Base-by-base conservation (phyloP, 106 monocot genomes). In the Narthecium ossifragum region DNA sequence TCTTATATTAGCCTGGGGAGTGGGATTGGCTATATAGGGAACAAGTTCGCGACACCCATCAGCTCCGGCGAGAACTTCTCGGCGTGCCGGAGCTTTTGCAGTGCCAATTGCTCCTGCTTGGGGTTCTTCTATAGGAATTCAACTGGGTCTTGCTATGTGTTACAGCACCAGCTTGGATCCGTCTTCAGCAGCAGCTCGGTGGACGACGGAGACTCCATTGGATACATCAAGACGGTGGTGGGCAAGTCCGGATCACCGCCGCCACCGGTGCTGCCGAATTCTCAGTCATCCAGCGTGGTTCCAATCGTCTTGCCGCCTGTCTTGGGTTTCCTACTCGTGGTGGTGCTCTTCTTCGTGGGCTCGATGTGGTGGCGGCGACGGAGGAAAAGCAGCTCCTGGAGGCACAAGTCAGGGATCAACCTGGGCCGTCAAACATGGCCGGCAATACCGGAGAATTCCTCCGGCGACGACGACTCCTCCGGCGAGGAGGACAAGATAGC, bases 101-200 rank as follows among this genome's bases (percentile, higher is more conserved):
- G 64, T 15, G 62, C 27, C 18, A 87, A 90, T 17, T 96, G 96
- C 60, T 71, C 71, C 27, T 96, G 96, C 32, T 13, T 78, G 2
- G 90, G 72, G 6, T 96, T 87, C 78, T 84, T 81, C 71, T 87
- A 78, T 60, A 34, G 5, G 57, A 78, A 61, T 10, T 73, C 86
- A 0, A 68, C 90, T 0, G 31, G 17, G 27, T 62, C 69, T 0
- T 96, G 96, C 57, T 87, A 65, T 31, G 36, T 86, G 0, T 24
- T 96, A 9, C 41, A 81, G 39, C 11, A 79, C 39, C 53, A 63
- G 36, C 24, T 91, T 18, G 90, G 90, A 0, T 87, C 96, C 4
- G 23, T 88, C 9, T 53, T 66, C 36, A 31, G 63, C 17, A 55
- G 28, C 26, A 57, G 61, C 14, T 20, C 59, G 9, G 47, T 27